Base-by-base conservation (phyloP, 805 yeast genomes). In the Ogataea methanolica region DNA sequence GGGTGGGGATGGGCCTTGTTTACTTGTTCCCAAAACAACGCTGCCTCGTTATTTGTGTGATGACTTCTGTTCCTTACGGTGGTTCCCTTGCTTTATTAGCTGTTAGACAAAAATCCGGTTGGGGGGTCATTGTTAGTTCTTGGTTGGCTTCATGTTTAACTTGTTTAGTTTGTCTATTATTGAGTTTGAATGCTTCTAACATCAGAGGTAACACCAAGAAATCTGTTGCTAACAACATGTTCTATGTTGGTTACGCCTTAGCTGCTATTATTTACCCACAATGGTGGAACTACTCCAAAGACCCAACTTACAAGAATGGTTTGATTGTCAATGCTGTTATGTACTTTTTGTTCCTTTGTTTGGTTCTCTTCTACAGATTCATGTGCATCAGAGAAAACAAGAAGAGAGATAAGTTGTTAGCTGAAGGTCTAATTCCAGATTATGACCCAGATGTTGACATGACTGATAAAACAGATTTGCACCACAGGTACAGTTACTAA, bases 241-340 rank as follows among this genome's bases (percentile, higher is more conserved):
- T 75, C 39, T 71, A 83, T 66, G 70, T 83, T 45, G 82, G 79
- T 5, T 85, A 82, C 59, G 77, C 86, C 34, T 73, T 78, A 39
- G 87, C 88, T 6, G 79, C 81, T 57, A 66, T 84, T 40, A 75
- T 81, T 45, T 88, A 88, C 4, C 87, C 90, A 6, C 87, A 82
- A 61, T 73, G 86, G 40, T 85, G 84, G 68, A 71, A 70, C 50
- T 68, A 74, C 2, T 57, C 68, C 8, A 78, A 81, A 44, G 80
- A 77, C 17, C 88, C 88, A 11, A 62, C 66, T 23, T 85, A 82
- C 58, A 67, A 60, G n/a, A 75, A 76, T 33, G 85, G 83, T 3
- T 76, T 78, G 52, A 68, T 74, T 31, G 70, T 79, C 2, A 70
- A 79, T 58, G 72, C 79, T 47, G 76, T 69, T 11, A 72, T 78